Percentiles rank a stretch among this genome's conserved stretches.
phyloP scores from a whole-genome alignment of 2,329 filamentous ascomycete genomes.

The Fusarium sambucinum region DNA sequence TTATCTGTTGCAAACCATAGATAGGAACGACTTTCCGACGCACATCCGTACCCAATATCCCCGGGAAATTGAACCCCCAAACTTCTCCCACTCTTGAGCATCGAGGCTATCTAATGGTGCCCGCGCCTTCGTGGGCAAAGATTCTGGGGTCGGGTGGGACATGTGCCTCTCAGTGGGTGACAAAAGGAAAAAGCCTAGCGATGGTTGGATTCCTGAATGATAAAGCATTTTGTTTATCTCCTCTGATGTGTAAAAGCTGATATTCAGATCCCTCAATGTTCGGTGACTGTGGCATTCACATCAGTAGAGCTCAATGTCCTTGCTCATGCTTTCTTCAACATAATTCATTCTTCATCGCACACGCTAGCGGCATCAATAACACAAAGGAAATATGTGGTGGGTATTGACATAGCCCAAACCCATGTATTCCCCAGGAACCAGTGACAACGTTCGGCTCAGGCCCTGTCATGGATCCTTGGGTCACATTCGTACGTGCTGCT shows the following conservation, averaged over 20 bases:
- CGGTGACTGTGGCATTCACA: neutral
- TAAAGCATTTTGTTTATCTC: conserved; percentile 1
- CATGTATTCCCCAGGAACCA: conserved; percentile 34
- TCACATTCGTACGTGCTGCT: conserved; percentile 24
- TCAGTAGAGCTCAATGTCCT: neutral
- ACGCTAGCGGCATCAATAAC: neutral
- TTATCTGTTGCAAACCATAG: conserved; percentile 23
- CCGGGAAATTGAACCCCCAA: conserved; percentile 33
- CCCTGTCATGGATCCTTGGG: conserved; percentile 2
- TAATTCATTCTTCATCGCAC: neutral
- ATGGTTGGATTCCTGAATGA: neutral
- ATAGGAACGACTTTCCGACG: conserved; percentile 29
- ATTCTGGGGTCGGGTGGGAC: conserved; percentile 44
- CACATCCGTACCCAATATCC: conserved; percentile 12
- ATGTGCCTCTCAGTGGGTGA: conserved; percentile 15
- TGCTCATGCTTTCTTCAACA: neutral
- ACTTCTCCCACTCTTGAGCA: conserved; percentile 35
- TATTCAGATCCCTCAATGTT: neutral
- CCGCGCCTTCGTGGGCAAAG: conserved; percentile 35
- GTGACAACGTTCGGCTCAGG: conserved; percentile 25
- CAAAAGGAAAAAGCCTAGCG: neutral
- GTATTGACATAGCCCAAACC: conserved; percentile 1
- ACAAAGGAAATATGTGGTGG: conserved; percentile 8
- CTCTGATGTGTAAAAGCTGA: neutral
- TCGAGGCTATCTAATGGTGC: conserved; percentile 40